A percentile compares a stretch with the other conserved stretches of the same genome.
phyloP scores from a whole-genome alignment of 1,284 basidiomycete species.

The Earliella scabrosa region DNA sequence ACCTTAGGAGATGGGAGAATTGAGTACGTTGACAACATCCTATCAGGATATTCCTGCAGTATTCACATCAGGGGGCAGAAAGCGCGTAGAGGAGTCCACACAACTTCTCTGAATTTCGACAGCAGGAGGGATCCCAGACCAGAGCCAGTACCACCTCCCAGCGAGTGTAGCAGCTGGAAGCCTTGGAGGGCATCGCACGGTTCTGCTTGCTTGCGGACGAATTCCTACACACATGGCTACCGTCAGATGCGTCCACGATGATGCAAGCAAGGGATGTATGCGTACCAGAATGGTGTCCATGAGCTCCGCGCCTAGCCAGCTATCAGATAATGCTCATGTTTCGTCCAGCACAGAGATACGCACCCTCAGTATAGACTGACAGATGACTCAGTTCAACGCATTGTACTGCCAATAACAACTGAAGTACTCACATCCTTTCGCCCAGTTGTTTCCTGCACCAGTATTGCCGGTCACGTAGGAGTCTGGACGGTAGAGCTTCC shows the following conservation, averaged over 20 bases:
- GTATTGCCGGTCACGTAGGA: conserved; percentile 77
- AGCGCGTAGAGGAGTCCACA: conserved; percentile 34
- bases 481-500: conserved; percentile 85
- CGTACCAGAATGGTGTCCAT: conserved; percentile 83
- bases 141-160: conserved; percentile 93
- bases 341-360: background rate
- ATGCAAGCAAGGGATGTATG: background rate
- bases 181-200: conserved; percentile 89
- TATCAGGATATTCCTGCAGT: conserved; percentile 83
- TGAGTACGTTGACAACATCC: conserved; percentile 94
- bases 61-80: conserved; percentile 39
- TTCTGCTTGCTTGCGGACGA: conserved; percentile 78
- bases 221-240: conserved; percentile 48
- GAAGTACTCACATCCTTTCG: conserved; percentile 77
- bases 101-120: conserved; percentile 83
- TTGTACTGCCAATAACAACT: no score
- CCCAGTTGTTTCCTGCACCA: conserved; percentile 94
- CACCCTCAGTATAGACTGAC: conserved; percentile 86
- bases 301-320: conserved; percentile 79
- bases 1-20: conserved; percentile 91
- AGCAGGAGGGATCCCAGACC: conserved; percentile 85
- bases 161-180: conserved; percentile 91
- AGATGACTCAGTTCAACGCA: background rate
- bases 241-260: background rate
- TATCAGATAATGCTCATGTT: background rate